Conservation (phyloP, 192 early-diverging fungal species). For the Bifiguratus adelaidae region DNA sequence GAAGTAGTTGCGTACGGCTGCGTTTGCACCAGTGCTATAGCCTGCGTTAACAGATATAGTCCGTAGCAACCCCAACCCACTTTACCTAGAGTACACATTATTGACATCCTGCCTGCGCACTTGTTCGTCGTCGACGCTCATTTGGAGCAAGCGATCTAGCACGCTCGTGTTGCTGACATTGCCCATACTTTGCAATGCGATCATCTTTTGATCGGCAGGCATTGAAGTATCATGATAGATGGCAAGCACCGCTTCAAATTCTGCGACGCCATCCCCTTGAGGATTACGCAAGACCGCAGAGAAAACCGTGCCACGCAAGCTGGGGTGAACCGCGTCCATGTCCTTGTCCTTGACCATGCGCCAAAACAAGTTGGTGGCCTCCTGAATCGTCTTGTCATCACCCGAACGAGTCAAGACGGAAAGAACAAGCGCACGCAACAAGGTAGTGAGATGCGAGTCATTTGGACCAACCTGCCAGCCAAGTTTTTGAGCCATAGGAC, state of each 20-base stretch:
- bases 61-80: no score
- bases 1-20: constrained; percentile 37
- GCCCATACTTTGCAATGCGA: constrained; percentile 54
- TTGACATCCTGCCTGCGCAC: constrained; percentile 67
- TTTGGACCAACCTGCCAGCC: constrained; percentile 64
- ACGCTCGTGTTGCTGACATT: constrained; percentile 38
- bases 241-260: constrained; percentile 45
- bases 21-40: constrained; percentile 43
- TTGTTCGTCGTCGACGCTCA: constrained; percentile 49
- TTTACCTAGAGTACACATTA: constrained; percentile 35
- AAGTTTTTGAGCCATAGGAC: constrained; percentile 55
- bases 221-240: constrained; percentile 47
- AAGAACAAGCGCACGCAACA: constrained; percentile 70
- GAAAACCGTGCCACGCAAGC: constrained; percentile 64
- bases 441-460: constrained; percentile 65
- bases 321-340: constrained; percentile 57
- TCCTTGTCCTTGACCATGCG: constrained; percentile 52
- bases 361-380: constrained; percentile 61
- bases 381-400: constrained; percentile 49
- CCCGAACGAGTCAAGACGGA: constrained; percentile 54
- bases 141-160: constrained; percentile 45
- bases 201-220: constrained; percentile 56
- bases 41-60: no score
- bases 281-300: constrained; percentile 52
- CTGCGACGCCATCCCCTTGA: constrained; percentile 26